phyloP scores from a whole-genome alignment of 2,329 filamentous ascomycete genomes.

The Alternaria solani region DNA sequence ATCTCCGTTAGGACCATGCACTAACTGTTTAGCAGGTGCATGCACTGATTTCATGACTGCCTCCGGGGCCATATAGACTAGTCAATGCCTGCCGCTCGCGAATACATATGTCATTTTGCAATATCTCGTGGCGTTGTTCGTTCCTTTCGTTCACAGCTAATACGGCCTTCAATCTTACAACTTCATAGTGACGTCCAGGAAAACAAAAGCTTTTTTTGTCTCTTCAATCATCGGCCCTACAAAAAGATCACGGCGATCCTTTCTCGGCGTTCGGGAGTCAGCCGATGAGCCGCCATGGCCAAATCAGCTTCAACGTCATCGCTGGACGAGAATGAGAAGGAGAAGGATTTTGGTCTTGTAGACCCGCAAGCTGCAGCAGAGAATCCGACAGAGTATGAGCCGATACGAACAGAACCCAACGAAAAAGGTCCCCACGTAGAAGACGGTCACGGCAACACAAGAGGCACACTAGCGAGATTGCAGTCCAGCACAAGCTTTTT shows the following conservation, averaged over 20 bases:
- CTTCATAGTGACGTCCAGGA: background rate
- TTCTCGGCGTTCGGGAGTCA: slow-evolving; percentile 2
- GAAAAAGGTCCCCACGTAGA: slow-evolving; percentile 46
- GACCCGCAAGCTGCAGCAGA: slow-evolving; percentile 48
- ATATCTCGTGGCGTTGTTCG: slow-evolving; percentile 10
- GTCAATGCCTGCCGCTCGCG: slow-evolving; percentile 19
- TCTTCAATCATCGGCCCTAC: background rate
- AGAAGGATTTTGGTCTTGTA: slow-evolving; percentile 48
- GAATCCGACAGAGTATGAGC: slow-evolving; percentile 49
- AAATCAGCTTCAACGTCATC: slow-evolving; percentile 37
- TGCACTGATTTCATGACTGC: slow-evolving; percentile 35
- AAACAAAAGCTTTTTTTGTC: background rate
- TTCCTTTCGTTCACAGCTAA: slow-evolving; percentile 6
- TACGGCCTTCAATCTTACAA: background rate
- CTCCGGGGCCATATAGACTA: slow-evolving; percentile 28
- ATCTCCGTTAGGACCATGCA: slow-evolving; percentile 36
- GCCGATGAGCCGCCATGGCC: slow-evolving; percentile 11
- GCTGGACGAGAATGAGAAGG: slow-evolving; percentile 42
- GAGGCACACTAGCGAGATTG: slow-evolving; percentile 36
- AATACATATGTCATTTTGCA: slow-evolving; percentile 13
- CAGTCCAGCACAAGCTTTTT: slow-evolving; percentile 39
- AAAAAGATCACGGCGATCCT: slow-evolving; percentile 5
- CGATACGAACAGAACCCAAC: slow-evolving; percentile 43
- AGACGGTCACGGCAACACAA: slow-evolving; percentile 27
- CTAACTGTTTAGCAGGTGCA: slow-evolving; percentile 28